Evolutionary conservation across 805 yeast genomes (phyloP), one percentile per base, ranked within the genome.

Genomic region (Nakazawaea ambrosiae): DNA sequence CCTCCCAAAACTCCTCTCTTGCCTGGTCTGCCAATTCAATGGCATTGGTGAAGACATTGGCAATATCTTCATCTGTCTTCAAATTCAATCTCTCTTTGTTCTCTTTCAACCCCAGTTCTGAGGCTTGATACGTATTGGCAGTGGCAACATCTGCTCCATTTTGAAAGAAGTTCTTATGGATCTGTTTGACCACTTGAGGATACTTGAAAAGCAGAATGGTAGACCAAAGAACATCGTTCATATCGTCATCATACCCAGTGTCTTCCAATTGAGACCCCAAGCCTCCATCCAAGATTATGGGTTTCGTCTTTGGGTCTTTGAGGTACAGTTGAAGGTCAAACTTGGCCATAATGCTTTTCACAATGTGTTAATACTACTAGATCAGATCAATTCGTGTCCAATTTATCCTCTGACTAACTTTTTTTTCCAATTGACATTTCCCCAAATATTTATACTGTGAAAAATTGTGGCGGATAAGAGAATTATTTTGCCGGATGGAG

Each of bases 51-150:
- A 48, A 57, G 7, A 56, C 34, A 4, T 34, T 31, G 5, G 30
- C 35, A 5, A 55, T 52, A 20, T 48, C 42, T 10, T 41, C 27
- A 8, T 11, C 17, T 1, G 36, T 24, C 12, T 33, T 20, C 10
- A 38, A 28, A 4, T 30, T 20, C 4, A 46, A 33, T 12, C 47
- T 48, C 25, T 37, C 26, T n/a, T 12, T 34, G 3, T 49, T 50
- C 27, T 56, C 54, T 32, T 40, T 43, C 33, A 73, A 51, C 4
- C 73, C 73, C 10, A 46, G 48, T 29, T 65, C 58, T 31, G 78
- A 68, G 4, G 76, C 65, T 51, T 81, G 88, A 51, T 81, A 81
- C 0, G 83, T 75, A 10, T 74, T 65, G 2, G 84, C 69, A 34
- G 70, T 65, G 27, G 73, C 53, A 2, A 76, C 52, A 43, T 76